Evolutionary conservation across 305 asterid species (phyloP).

Genomic region (Stenogyne calaminthoides): DNA sequence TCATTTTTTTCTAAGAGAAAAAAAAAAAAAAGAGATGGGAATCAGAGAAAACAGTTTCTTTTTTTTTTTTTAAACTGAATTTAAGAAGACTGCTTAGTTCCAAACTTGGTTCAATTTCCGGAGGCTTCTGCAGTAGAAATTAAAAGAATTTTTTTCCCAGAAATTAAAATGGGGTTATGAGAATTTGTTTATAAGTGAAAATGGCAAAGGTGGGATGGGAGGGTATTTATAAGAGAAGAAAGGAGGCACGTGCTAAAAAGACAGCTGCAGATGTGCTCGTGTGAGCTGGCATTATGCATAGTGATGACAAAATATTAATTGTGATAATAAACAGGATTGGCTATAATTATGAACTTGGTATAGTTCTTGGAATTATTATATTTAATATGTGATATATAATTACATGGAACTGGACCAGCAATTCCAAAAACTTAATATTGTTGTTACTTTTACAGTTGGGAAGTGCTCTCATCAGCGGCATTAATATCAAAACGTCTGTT

Average conservation of each 20-base stretch:
- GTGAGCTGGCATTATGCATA: neutral
- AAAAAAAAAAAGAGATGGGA: conserved; percentile 1
- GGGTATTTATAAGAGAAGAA: conserved; percentile 25
- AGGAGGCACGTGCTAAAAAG: neutral
- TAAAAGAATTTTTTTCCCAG: neutral
- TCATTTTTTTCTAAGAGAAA: conserved; percentile 20
- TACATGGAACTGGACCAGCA: neutral
- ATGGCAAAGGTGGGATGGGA: neutral
- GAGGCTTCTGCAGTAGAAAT: neutral
- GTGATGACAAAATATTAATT: no score
- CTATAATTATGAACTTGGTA: neutral
- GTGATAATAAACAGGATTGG: no score
- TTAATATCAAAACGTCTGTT: no score
- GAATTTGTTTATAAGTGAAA: conserved; percentile 17
- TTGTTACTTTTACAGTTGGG: no score
- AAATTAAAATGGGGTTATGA: neutral
- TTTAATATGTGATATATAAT: neutral
- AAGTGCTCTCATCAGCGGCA: neutral
- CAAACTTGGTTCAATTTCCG: neutral
- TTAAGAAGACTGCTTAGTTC: neutral
- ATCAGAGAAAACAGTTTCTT: neutral
- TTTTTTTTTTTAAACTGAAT: neutral
- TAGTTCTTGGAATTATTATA: no score
- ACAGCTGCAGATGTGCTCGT: no score
- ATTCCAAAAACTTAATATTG: no score